Conservation (phyloP, 108 stramenopile species). For the Conticribra guillardii region DNA sequence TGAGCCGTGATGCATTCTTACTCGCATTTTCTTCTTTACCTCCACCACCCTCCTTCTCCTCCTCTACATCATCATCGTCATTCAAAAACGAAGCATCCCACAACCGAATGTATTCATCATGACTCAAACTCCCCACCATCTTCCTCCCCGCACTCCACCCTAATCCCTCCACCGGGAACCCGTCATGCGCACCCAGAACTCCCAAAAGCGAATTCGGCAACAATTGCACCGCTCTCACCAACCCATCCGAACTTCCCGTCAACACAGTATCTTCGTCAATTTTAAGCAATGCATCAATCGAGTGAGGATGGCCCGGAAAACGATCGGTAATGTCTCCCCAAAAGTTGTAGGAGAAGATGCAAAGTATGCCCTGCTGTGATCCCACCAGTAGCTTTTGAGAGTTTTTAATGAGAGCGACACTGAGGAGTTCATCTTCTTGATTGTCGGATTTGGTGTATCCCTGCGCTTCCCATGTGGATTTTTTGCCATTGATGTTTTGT, state of each 20-base stretch:
- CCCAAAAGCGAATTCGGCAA: constrained; percentile 93
- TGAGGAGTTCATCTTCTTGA: constrained; percentile 95
- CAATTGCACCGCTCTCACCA: constrained; percentile 90
- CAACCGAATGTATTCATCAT: constrained; percentile 72
- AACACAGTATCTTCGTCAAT: constrained; percentile 95
- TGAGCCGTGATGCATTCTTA: no score
- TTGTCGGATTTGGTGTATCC: constrained; percentile 75
- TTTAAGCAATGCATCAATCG: constrained; percentile 89
- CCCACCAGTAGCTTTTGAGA: constrained; percentile 89
- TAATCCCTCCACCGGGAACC: constrained; percentile 91
- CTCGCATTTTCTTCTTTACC: constrained; percentile 4
- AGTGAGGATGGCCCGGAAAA: constrained; percentile 91
- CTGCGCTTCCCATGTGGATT: constrained; percentile 40
- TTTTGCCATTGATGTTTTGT: constrained; percentile 32
- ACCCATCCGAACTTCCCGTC: constrained; percentile 94
- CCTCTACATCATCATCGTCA: constrained; percentile 60
- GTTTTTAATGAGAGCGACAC: constrained; percentile 78
- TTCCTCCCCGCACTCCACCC: constrained; percentile 73
- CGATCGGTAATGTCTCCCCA: constrained; percentile 97
- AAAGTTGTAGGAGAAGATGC: constrained; percentile 83
- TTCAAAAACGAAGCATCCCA: constrained; percentile 83
- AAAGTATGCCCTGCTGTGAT: constrained; percentile 87
- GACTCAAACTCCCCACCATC: constrained; percentile 81
- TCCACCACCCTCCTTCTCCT: constrained; percentile 42
- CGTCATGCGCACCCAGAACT: constrained; percentile 88